Conservation (phyloP, 768 basidiomycete species). For the Saitozyma podzolica region DNA sequence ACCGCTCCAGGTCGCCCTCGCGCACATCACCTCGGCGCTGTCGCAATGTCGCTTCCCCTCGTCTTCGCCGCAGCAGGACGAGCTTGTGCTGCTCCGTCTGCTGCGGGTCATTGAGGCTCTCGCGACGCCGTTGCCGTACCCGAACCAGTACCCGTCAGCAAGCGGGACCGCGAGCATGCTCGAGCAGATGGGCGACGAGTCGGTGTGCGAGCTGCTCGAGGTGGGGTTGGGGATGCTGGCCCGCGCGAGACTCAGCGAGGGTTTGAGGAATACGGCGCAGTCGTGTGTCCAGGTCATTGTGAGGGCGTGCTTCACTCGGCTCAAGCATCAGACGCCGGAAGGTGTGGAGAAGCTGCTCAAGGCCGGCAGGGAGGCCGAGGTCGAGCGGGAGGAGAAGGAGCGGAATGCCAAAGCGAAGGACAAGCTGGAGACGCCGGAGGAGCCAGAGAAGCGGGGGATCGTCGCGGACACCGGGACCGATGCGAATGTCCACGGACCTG, state of each 20-base stretch:
- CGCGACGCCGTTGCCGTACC: conserved; percentile 56
- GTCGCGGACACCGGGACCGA: too few relatives aligned
- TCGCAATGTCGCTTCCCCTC: conserved; percentile 98
- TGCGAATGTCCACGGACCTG: too few relatives aligned
- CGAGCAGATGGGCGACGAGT: conserved; percentile 77
- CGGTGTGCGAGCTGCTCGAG: conserved; percentile 97
- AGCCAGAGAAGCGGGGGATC: neutral
- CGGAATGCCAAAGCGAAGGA: conserved; percentile 32
- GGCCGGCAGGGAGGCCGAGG: conserved; percentile 17
- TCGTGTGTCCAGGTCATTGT: conserved; percentile 85
- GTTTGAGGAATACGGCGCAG: conserved; percentile 54
- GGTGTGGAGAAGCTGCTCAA: conserved; percentile 32
- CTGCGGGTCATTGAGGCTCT: conserved; percentile 84
- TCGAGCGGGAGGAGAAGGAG: conserved; percentile 7
- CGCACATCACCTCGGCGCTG: conserved; percentile 81
- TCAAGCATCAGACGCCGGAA: conserved; percentile 52
- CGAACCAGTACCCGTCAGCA: conserved; percentile 1
- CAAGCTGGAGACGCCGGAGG: conserved; percentile 1
- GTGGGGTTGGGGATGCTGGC: conserved; percentile 96
- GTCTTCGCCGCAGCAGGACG: conserved; percentile 95
- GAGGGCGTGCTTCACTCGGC: conserved; percentile 72
- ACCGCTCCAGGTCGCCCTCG: conserved; percentile 65
- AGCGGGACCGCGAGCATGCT: conserved; percentile 57
- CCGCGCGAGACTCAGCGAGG: conserved; percentile 73
- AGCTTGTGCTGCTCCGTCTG: conserved; percentile 88